A percentile compares a stretch with the other conserved stretches of the same genome.
Evolutionary conservation across 225 moss, liverwort and hornwort genomes (phyloP).

Genomic region (Bryum argenteum): DNA sequence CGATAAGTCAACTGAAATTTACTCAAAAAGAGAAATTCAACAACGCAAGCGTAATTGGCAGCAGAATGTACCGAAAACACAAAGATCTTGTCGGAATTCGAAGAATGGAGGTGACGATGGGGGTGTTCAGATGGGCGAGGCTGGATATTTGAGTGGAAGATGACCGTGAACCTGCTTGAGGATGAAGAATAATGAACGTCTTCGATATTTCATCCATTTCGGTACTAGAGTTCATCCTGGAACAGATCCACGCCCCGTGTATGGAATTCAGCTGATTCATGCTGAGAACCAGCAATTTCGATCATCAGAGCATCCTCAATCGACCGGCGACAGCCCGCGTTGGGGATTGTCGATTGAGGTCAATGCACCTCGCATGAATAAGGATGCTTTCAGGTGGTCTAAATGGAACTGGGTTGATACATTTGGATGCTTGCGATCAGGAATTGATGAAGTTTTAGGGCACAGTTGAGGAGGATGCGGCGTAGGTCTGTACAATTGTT

Average conservation of each 20-base stretch:
- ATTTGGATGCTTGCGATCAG: background rate
- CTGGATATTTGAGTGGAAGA: too few species aligned
- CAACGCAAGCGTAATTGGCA: background rate
- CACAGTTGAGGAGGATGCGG: constrained; percentile 28
- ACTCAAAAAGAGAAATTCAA: background rate
- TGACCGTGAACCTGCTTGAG: too few species aligned
- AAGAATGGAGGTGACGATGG: background rate
- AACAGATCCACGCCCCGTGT: too few species aligned
- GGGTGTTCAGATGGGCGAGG: too few species aligned
- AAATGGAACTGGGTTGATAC: background rate
- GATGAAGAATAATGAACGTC: background rate
- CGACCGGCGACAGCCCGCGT: too few species aligned
- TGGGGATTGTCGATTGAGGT: too few species aligned
- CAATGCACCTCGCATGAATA: background rate
- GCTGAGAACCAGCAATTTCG: too few species aligned
- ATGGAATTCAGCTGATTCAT: too few species aligned
- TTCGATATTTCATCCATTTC: background rate
- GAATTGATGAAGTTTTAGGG: constrained; percentile 11
- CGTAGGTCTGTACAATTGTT: constrained; percentile 29
- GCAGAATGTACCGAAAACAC: background rate
- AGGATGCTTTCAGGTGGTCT: background rate
- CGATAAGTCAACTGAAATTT: too few species aligned
- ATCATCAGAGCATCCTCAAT: too few species aligned
- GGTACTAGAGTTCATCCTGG: background rate
- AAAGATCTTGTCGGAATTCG: background rate